These are phyloP conservation scores for Ophiobolus disseminans DNA, from an alignment of 2,329 filamentous ascomycete species.

Conservation along the genomic window DNA sequence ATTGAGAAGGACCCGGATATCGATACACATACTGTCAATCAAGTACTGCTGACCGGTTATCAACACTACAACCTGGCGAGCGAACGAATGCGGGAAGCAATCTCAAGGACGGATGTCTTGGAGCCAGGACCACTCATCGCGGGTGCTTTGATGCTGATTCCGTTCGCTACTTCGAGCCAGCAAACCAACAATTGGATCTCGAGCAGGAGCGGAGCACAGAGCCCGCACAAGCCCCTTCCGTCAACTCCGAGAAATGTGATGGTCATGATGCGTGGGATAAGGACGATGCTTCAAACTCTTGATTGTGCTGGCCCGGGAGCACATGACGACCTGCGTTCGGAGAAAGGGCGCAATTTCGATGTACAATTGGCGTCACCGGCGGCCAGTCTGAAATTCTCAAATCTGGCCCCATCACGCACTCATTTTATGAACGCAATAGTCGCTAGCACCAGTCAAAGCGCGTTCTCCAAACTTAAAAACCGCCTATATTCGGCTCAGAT, in stretches of 20 bases:
- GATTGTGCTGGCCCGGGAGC: not conserved
- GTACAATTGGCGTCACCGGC: not conserved
- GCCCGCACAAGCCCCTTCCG: not conserved
- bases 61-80: conserved; percentile 18
- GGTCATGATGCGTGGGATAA: conserved; percentile 5
- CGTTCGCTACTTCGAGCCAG: conserved; percentile 4
- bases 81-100: conserved; percentile 22
- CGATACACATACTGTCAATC: conserved; percentile 4
- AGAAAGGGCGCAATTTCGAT: not conserved
- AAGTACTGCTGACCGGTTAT: conserved; percentile 18
- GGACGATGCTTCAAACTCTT: not conserved
- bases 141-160: conserved; percentile 9
- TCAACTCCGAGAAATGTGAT: conserved; percentile 2
- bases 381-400: conserved; percentile 5
- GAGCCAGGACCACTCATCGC: conserved; percentile 22
- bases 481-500: conserved; percentile 8
- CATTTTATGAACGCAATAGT: conserved; percentile 16
- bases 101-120: conserved; percentile 4
- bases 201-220: not conserved
- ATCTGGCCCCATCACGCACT: conserved; percentile 7
- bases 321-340: not conserved
- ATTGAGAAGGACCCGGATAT: conserved; percentile 12
- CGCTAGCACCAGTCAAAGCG: conserved; percentile 11
- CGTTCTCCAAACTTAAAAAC: conserved; percentile 9
- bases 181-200: conserved; percentile 7